Evolutionary conservation across 495 filamentous ascomycete species (phyloP), one percentile per base, ranked within the genome.

Genomic region (Delitschia confertaspora): DNA sequence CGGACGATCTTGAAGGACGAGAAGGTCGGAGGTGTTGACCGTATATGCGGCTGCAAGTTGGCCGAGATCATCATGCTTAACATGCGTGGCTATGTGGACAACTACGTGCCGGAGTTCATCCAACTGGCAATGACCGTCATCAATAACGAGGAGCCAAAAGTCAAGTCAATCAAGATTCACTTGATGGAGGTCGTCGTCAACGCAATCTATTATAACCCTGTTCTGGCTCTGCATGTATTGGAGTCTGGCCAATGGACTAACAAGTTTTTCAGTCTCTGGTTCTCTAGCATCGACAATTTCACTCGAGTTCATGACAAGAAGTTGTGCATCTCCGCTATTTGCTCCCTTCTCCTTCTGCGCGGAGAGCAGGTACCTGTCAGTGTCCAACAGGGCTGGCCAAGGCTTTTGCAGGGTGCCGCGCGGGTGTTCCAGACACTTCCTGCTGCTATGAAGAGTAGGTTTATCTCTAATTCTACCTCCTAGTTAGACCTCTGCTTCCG

Each of bases 161-260:
- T 88, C 56, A 95, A 91, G 71, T 85, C 84, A 9, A 93, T 95
- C 67, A 77, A 81, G 51, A 84, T 98, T 31, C 89, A 96, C 63
- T 66, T 98, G 36, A 93, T 98, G 85, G 93, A 96, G 69, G 94
- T 98, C 83, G 77, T 96, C 38, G 91, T 98, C 72, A 96, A 98
- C 65, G 82, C 82, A 38, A 86, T 95, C 51, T 95, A 96, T 71
- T 96, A 96, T 68, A 94, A 95, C 66, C 86, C 91, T 2, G 61
- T 72, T 25, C 73, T 94, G 45, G 69, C 83, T 47, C 72, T 98
- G 21, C 85, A 86, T 38, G 74, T 93, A 14, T 70, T 98, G 27
- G 91, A 98, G 64, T 61, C 71, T n/a, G 86, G 89, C 42, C 80
- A 76, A 42, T 95, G 85, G 88, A 98, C 91, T n/a, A 96, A 96